Percentiles rank a stretch among this genome's conserved stretches.
phyloP scores from a whole-genome alignment of 2,329 filamentous ascomycete species.

The Cryphonectria radicalis region DNA sequence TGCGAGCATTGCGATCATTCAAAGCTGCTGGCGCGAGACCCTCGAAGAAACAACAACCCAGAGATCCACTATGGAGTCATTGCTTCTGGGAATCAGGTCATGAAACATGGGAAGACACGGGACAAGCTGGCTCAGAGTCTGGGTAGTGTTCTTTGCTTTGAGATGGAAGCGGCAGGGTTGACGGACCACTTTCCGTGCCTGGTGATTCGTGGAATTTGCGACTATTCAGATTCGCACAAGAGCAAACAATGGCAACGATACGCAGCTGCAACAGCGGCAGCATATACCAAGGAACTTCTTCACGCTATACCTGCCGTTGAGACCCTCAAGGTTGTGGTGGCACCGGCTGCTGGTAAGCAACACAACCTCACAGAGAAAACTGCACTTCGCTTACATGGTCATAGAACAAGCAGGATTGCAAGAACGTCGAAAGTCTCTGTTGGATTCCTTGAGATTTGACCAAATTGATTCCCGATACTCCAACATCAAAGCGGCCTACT shows the following conservation, averaged over 20 bases:
- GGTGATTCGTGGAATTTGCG: constrained; percentile 42
- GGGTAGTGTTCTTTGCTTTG: constrained; percentile 19
- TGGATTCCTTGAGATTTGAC: constrained; percentile 42
- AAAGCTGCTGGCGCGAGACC: background rate
- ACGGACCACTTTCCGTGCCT: constrained; percentile 39
- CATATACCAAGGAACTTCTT: constrained; percentile 5
- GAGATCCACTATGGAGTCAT: constrained; percentile 5
- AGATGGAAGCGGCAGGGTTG: constrained; percentile 39
- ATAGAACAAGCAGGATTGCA: background rate
- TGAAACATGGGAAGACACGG: constrained; percentile 10
- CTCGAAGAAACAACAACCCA: constrained; percentile 5
- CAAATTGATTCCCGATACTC: constrained; percentile 44
- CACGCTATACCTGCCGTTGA: background rate
- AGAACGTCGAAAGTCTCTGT: constrained; percentile 19
- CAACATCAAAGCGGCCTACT: constrained; percentile 40
- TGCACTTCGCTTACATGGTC: background rate
- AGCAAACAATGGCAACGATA: constrained; percentile 39
- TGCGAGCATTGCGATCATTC: background rate
- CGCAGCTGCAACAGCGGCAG: constrained; percentile 31
- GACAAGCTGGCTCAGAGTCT: background rate
- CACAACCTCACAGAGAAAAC: background rate
- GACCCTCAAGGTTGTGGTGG: background rate
- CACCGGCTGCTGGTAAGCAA: background rate
- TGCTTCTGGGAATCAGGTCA: constrained; percentile 15
- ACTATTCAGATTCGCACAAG: constrained; percentile 43